phyloP scores from a whole-genome alignment of 139 green algal genomes.

The Mesostigma viride region DNA sequence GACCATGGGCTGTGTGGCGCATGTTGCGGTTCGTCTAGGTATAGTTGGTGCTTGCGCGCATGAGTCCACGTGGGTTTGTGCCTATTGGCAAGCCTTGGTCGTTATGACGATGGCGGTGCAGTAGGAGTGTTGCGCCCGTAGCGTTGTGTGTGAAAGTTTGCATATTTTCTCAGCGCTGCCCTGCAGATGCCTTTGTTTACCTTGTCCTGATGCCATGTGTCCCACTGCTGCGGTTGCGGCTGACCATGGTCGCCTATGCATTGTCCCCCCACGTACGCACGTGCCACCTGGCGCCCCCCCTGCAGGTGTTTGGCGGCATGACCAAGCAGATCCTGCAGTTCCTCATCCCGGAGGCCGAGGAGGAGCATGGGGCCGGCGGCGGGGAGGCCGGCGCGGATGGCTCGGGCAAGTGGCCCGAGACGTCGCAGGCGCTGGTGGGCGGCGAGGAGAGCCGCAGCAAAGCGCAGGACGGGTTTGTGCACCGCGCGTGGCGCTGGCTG shows the following conservation, averaged over 20 bases:
- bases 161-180: not conserved
- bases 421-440: not conserved
- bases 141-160: not conserved
- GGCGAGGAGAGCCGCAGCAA: not conserved
- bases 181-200: not conserved
- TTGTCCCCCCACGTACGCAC: not conserved
- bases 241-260: not conserved
- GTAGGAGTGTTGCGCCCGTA: no score
- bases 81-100: no score
- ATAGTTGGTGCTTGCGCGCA: no score
- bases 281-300: not conserved
- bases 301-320: not conserved
- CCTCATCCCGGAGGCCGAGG: not conserved
- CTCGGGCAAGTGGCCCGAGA: not conserved
- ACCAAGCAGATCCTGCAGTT: not conserved
- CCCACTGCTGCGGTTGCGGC: not conserved
- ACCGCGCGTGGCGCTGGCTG: slow-evolving; percentile 16
- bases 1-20: no score
- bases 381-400: not conserved
- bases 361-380: not conserved
- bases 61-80: no score
- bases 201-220: not conserved
- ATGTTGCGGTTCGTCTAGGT: no score
- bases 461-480: slow-evolving; percentile 6
- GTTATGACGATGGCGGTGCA: no score